These are phyloP conservation scores for Pholiota conissans DNA, from an alignment of 768 basidiomycete species.

Conservation along the genomic window DNA sequence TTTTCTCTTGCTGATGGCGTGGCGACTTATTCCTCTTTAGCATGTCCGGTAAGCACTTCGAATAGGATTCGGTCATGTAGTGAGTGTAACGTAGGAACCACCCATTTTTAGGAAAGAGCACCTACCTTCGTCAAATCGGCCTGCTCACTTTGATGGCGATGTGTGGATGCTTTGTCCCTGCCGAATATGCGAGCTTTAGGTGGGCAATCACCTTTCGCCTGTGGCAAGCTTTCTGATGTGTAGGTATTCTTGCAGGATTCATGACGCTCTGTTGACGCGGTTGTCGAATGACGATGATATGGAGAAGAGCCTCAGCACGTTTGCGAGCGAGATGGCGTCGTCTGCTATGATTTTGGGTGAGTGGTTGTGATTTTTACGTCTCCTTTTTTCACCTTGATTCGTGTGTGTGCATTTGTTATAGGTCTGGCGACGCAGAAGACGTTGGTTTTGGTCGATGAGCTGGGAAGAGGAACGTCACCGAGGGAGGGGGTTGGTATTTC, in stretches of 20 bases:
- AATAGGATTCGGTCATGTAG: background rate
- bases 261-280: conserved; percentile 82
- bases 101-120: conserved; percentile 95
- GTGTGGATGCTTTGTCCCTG: conserved; percentile 91
- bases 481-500: conserved; percentile 80
- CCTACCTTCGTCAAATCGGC: conserved; percentile 86
- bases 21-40: conserved; percentile 19
- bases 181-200: conserved; percentile 91
- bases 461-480: conserved; percentile 90
- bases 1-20: background rate
- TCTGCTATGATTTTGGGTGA: conserved; percentile 88
- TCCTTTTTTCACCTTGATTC: too few species aligned
- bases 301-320: conserved; percentile 89
- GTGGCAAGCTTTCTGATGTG: too few species aligned
- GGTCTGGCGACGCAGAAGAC: conserved; percentile 71
- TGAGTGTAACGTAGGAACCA: background rate
- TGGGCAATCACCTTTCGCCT: conserved; percentile 16
- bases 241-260: conserved; percentile 47
- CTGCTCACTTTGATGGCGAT: conserved; percentile 84
- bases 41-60: conserved; percentile 39
- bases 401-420: conserved; percentile 20
- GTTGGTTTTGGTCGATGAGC: conserved; percentile 88
- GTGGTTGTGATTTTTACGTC: too few species aligned
- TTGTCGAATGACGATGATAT: conserved; percentile 94
- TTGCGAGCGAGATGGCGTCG: conserved; percentile 92